Percentiles rank a stretch among this genome's conserved stretches.
phyloP scores from a whole-genome alignment of 2,329 filamentous ascomycete genomes.

The Fusarium tjaetaba region DNA sequence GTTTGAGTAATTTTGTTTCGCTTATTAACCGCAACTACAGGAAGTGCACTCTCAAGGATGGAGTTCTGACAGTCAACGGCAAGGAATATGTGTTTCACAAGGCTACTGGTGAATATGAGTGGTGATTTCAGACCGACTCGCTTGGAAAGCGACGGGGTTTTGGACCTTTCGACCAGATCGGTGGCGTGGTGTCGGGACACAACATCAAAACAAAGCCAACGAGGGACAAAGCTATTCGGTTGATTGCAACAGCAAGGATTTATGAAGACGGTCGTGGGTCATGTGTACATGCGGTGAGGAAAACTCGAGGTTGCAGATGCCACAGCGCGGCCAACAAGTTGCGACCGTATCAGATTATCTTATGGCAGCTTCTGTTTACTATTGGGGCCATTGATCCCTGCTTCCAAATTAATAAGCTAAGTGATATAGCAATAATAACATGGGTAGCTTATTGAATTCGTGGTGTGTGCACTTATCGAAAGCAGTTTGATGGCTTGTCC shows the following conservation, averaged over 20 bases:
- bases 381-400: background rate
- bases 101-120: constrained; percentile 96
- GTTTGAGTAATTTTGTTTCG: background rate
- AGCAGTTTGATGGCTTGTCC: background rate
- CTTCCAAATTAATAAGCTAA: constrained; percentile 16
- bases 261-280: constrained; percentile 13
- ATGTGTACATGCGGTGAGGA: constrained; percentile 21
- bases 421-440: constrained; percentile 23
- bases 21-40: constrained; percentile 51
- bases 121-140: constrained; percentile 63
- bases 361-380: constrained; percentile 10
- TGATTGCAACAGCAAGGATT: constrained; percentile 5
- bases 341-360: constrained; percentile 27
- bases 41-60: constrained; percentile 99
- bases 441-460: constrained; percentile 1
- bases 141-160: background rate
- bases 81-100: constrained; percentile 99
- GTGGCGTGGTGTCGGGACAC: background rate
- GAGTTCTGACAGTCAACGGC: constrained; percentile 90
- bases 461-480: background rate
- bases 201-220: constrained; percentile 25
- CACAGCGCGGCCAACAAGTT: constrained; percentile 40
- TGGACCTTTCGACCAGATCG: constrained; percentile 2
- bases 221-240: background rate
- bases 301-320: constrained; percentile 19